phyloP scores from a whole-genome alignment of 1,284 basidiomycete species.

The Microbotryum saponariae region DNA sequence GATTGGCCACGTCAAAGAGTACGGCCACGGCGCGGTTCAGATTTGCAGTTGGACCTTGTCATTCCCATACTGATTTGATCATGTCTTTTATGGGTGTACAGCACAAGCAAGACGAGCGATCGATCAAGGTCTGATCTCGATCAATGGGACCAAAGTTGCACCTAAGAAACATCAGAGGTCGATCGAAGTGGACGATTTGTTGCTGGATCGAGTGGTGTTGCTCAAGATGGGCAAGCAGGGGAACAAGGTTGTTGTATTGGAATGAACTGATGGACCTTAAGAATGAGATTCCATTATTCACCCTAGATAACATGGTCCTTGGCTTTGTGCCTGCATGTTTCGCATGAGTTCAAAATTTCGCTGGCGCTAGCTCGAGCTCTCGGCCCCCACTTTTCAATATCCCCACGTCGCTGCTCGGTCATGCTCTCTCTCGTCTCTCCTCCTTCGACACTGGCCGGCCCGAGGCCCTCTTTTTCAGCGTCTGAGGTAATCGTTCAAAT shows the following conservation, averaged over 20 bases:
- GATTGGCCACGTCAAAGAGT: slow-evolving; percentile 28
- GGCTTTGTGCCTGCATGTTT: too few relatives aligned
- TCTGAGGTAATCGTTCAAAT: too few relatives aligned
- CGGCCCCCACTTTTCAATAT: too few relatives aligned
- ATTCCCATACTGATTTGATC: neutral
- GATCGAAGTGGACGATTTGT: slow-evolving; percentile 50
- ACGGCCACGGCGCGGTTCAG: neutral
- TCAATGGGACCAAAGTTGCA: slow-evolving; percentile 49
- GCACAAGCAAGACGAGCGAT: slow-evolving; percentile 53
- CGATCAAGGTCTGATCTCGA: slow-evolving; percentile 48
- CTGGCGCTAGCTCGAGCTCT: too few relatives aligned
- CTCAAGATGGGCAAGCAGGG: slow-evolving; percentile 69
- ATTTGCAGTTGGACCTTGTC: neutral
- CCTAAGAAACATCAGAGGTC: slow-evolving; percentile 32
- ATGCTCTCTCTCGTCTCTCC: neutral
- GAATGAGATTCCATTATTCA: neutral
- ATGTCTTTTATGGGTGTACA: slow-evolving; percentile 39
- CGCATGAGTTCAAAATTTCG: too few relatives aligned
- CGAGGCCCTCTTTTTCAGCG: too few relatives aligned
- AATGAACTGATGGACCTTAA: slow-evolving; percentile 7
- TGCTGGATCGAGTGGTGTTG: slow-evolving; percentile 59
- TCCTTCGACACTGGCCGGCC: too few relatives aligned
- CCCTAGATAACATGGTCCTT: too few relatives aligned
- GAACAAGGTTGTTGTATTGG: slow-evolving; percentile 39
- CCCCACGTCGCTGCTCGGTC: neutral